Conservation (phyloP, 371 early-diverging fungal species). For the Fennellomyces sp. region DNA sequence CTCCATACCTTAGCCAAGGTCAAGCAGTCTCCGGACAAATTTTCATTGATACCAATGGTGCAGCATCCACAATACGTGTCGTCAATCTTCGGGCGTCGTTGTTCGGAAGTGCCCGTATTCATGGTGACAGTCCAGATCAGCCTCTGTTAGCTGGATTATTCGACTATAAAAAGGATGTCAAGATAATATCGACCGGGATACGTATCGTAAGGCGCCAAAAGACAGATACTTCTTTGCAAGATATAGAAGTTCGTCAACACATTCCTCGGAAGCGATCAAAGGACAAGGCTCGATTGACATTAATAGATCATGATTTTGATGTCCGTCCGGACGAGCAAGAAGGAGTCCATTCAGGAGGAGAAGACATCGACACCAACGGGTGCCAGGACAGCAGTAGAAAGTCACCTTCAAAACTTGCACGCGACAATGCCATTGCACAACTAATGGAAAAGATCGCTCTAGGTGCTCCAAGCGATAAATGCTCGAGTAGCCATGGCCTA, state of each 20-base stretch:
- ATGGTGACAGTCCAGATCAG: constrained; percentile 13
- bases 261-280: neutral
- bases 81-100: constrained; percentile 11
- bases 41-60: neutral
- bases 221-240: neutral
- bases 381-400: neutral
- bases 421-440: neutral
- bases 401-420: neutral
- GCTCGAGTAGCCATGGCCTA: neutral
- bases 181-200: constrained; percentile 14
- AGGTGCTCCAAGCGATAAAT: neutral
- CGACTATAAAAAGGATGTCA: constrained; percentile 17
- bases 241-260: neutral
- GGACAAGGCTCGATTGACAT: neutral
- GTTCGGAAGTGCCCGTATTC: constrained; percentile 13
- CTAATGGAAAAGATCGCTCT: neutral
- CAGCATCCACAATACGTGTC: constrained; percentile 3
- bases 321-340: neutral
- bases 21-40: neutral
- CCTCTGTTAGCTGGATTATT: constrained; percentile 18
- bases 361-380: neutral
- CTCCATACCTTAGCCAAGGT: neutral
- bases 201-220: constrained; percentile 17
- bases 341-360: neutral
- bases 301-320: neutral